Conservation (phyloP, 73 alveolate genomes). For the Paraurostyla sp. region DNA sequence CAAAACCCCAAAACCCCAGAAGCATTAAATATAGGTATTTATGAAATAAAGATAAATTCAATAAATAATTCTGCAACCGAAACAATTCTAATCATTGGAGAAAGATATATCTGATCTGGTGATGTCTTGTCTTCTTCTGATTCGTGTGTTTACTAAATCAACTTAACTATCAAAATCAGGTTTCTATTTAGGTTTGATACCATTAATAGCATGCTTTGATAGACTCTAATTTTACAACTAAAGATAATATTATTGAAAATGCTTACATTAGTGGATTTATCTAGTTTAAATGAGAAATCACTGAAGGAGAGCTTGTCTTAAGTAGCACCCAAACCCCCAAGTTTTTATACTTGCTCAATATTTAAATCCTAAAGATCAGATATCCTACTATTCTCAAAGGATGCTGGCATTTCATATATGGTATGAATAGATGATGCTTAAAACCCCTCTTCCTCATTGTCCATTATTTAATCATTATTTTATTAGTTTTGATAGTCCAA, state of each 20-base stretch:
- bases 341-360: not conserved
- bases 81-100: not conserved
- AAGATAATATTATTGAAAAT: not conserved
- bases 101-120: not conserved
- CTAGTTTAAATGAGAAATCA: constrained; percentile 20
- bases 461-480: not conserved
- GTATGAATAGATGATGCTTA: not conserved
- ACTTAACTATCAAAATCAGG: constrained; percentile 7
- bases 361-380: not conserved
- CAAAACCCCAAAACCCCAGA: constrained; percentile 49
- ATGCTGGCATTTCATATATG: constrained; percentile 5
- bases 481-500: not conserved
- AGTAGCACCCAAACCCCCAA: not conserved
- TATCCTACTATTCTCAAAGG: constrained; percentile 7
- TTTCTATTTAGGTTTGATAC: not conserved
- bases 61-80: constrained; percentile 26
- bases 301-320: not conserved
- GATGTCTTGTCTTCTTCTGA: constrained; percentile 22
- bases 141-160: constrained; percentile 10
- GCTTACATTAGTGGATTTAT: not conserved
- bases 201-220: not conserved
- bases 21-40: not conserved
- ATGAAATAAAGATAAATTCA: not conserved
- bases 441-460: not conserved
- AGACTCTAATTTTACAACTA: not conserved